Percentiles rank a stretch among this genome's conserved stretches.
Evolutionary conservation across 148 eudicot species (phyloP).

Genomic region (Rhododendron vialii): DNA sequence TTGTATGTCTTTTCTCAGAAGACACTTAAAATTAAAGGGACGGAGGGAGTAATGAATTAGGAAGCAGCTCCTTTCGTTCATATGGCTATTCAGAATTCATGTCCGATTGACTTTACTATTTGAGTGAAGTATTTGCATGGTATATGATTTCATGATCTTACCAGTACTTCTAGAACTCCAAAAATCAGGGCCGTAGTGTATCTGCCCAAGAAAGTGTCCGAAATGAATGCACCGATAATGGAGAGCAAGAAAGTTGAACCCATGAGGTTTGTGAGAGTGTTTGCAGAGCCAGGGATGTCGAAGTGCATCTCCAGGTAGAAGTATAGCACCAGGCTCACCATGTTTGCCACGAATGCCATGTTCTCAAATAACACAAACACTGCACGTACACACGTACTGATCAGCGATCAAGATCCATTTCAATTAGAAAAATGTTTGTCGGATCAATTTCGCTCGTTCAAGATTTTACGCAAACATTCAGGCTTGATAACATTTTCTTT

Average conservation of each 20-base stretch:
- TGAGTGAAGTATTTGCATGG: not conserved
- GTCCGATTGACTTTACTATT: not conserved
- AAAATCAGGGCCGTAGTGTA: conserved; percentile 31
- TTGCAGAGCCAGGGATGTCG: conserved; percentile 36
- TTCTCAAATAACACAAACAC: conserved; percentile 37
- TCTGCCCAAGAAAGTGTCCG: conserved; percentile 39
- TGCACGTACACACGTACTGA: not conserved
- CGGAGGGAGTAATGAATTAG: not conserved
- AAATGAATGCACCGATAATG: conserved; percentile 40
- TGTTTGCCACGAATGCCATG: conserved; percentile 37
- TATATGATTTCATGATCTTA: not conserved
- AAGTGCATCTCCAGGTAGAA: conserved; percentile 33
- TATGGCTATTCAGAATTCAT: too few relatives aligned
- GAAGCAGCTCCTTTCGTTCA: too few relatives aligned
- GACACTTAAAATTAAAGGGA: too few relatives aligned
- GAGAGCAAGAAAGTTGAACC: conserved; percentile 49
- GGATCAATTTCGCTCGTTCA: too few relatives aligned
- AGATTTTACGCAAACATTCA: too few relatives aligned
- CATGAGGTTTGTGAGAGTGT: conserved; percentile 48
- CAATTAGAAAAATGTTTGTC: too few relatives aligned
- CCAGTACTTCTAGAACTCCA: conserved; percentile 37
- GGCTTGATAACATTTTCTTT: not conserved
- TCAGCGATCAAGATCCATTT: not conserved
- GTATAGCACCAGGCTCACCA: conserved; percentile 39
- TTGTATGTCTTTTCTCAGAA: too few relatives aligned